phyloP scores from a whole-genome alignment of 139 green algal genomes.

The Volvox reticuliferus region DNA sequence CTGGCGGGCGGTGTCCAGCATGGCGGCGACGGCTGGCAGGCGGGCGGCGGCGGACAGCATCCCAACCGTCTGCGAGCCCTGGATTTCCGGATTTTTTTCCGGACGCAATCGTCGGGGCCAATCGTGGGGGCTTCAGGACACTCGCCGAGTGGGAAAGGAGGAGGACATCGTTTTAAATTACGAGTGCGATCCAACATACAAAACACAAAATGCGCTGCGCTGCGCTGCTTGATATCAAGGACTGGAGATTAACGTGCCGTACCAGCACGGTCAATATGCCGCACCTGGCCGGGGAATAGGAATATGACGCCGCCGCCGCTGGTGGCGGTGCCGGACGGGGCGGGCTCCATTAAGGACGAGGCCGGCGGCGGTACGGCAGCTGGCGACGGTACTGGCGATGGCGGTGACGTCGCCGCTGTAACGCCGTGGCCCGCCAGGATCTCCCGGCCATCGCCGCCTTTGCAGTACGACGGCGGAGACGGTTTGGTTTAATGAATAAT shows the following conservation, averaged over 20 bases:
- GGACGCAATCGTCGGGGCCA: too few relatives aligned
- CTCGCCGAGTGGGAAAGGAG: not conserved
- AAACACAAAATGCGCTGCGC: too few relatives aligned
- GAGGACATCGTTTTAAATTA: not conserved
- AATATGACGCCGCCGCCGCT: conserved; percentile 61
- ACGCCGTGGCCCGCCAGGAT: not conserved
- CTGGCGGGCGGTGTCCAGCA: conserved; percentile 83
- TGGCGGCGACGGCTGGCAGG: conserved; percentile 82
- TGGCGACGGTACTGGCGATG: not conserved
- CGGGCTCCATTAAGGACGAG: not conserved
- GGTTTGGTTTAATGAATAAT: too few relatives aligned
- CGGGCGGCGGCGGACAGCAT: conserved; percentile 78
- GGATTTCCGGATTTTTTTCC: too few relatives aligned
- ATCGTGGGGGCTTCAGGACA: too few relatives aligned
- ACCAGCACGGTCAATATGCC: not conserved
- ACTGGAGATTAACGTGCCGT: not conserved
- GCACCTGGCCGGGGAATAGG: conserved; percentile 92
- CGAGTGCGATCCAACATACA: too few relatives aligned
- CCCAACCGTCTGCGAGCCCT: conserved; percentile 82
- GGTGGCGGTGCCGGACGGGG: not conserved
- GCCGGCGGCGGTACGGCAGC: not conserved
- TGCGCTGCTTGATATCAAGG: too few relatives aligned
- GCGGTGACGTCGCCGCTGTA: not conserved
- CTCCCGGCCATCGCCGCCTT: conserved; percentile 4
- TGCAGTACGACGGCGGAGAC: too few relatives aligned